A percentile compares a stretch with the other conserved stretches of the same genome.
Evolutionary conservation across 495 filamentous ascomycete species (phyloP).

Genomic region (Umbilicaria muhlenbergii): DNA sequence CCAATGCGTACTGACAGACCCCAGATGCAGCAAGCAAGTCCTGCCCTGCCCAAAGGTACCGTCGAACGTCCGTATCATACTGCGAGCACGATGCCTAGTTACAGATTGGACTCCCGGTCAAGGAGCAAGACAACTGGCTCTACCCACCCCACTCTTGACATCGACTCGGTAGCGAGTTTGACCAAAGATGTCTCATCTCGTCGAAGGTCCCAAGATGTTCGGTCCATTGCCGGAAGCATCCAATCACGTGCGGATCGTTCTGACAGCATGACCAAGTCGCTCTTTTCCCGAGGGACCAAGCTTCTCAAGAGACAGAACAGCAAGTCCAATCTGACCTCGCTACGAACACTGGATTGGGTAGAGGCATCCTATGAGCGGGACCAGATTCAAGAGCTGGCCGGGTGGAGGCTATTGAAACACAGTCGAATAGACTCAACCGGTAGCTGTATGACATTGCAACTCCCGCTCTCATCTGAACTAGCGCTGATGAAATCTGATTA

Average conservation of each 20-base stretch:
- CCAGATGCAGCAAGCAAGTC: too few species aligned
- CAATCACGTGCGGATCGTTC: slow-evolving; percentile 5
- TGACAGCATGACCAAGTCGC: slow-evolving; percentile 26
- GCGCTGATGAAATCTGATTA: not conserved
- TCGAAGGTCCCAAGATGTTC: not conserved
- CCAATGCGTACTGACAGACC: too few species aligned
- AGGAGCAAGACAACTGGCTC: slow-evolving; percentile 9
- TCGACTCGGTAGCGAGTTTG: not conserved
- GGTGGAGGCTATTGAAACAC: not conserved
- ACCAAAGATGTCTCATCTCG: not conserved
- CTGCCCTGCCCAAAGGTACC: too few species aligned
- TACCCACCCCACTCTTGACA: not conserved
- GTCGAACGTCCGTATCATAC: too few species aligned
- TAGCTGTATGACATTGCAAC: not conserved
- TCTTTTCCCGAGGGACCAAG: slow-evolving; percentile 33
- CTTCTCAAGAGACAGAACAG: slow-evolving; percentile 36
- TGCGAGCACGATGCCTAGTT: too few species aligned
- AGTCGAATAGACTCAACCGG: slow-evolving; percentile 1
- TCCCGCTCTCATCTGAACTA: not conserved
- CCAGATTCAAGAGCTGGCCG: slow-evolving; percentile 11
- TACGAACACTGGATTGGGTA: slow-evolving; percentile 18
- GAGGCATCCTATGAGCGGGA: slow-evolving; percentile 27
- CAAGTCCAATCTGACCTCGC: slow-evolving; percentile 32
- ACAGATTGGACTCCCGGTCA: not conserved
- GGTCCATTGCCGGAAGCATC: slow-evolving; percentile 4